Conservation (phyloP, 352 stramenopile species). For the Aphanomyces euteiches region DNA sequence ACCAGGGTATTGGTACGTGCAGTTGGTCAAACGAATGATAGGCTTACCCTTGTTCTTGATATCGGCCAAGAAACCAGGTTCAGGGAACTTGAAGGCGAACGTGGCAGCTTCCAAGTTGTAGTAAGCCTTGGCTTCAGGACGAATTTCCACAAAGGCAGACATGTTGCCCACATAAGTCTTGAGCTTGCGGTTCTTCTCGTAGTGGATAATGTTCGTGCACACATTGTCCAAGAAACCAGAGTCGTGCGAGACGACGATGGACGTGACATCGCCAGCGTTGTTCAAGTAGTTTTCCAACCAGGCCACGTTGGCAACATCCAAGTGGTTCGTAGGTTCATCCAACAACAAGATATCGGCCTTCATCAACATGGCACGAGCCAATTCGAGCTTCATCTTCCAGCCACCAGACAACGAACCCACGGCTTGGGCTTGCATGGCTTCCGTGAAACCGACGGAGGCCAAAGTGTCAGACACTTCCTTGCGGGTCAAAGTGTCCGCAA, state of each 20-base stretch:
- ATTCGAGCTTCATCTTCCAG: slow-evolving; percentile 94
- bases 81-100: slow-evolving; percentile 84
- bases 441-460: slow-evolving; percentile 90
- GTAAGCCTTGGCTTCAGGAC: slow-evolving; percentile 86
- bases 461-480: slow-evolving; percentile 91
- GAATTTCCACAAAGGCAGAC: slow-evolving; percentile 78
- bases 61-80: slow-evolving; percentile 83
- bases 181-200: slow-evolving; percentile 89
- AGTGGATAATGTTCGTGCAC: slow-evolving; percentile 97
- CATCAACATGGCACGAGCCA: slow-evolving; percentile 93
- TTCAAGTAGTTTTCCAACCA: slow-evolving; percentile 92
- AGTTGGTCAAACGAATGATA: slow-evolving; percentile 86
- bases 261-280: slow-evolving; percentile 82
- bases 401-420: slow-evolving; percentile 93
- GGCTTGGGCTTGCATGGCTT: slow-evolving; percentile 88
- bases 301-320: slow-evolving; percentile 91
- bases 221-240: slow-evolving; percentile 97
- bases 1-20: slow-evolving; percentile 80
- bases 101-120: slow-evolving; percentile 82
- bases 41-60: slow-evolving; percentile 90
- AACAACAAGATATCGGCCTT: slow-evolving; percentile 96
- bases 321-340: slow-evolving; percentile 94
- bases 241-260: slow-evolving; percentile 95
- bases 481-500: slow-evolving; percentile 82
- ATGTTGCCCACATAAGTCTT: slow-evolving; percentile 88